Evolutionary conservation across 2,329 filamentous ascomycete genomes (phyloP).

Genomic region (Neofusicoccum parvum): DNA sequence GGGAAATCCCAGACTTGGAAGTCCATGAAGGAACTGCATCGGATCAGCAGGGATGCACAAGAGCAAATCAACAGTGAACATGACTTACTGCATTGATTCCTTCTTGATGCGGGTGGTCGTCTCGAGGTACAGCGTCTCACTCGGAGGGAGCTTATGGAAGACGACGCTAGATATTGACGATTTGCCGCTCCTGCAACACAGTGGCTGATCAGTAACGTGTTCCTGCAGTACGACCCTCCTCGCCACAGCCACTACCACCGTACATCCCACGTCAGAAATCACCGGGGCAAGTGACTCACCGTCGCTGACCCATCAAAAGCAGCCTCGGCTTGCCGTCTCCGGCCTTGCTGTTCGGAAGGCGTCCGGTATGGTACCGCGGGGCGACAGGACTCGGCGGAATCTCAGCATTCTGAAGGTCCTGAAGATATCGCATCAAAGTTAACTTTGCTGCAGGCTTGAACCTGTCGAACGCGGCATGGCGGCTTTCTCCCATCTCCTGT

Average conservation of each 20-base stretch:
- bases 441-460: slow-evolving; percentile 43
- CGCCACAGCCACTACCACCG: neutral
- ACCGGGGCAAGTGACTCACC: slow-evolving; percentile 57
- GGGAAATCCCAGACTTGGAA: slow-evolving; percentile 99
- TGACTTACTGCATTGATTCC: slow-evolving; percentile 85
- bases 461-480: slow-evolving; percentile 33
- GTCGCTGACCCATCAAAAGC: slow-evolving; percentile 91
- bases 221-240: slow-evolving; percentile 2
- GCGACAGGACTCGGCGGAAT: slow-evolving; percentile 39
- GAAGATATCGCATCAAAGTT: slow-evolving; percentile 46
- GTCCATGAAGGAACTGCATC: slow-evolving; percentile 91
- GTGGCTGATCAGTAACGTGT: slow-evolving; percentile 8
- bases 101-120: slow-evolving; percentile 94
- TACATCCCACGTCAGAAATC: slow-evolving; percentile 7
- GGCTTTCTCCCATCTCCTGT: slow-evolving; percentile 26
- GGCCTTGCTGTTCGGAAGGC: slow-evolving; percentile 51
- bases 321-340: slow-evolving; percentile 76
- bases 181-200: slow-evolving; percentile 79
- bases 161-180: slow-evolving; percentile 98
- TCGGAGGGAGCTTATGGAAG: slow-evolving; percentile 97
- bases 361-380: slow-evolving; percentile 45
- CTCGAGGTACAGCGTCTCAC: slow-evolving; percentile 93
- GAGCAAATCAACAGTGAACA: neutral
- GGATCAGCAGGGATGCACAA: neutral
- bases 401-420: slow-evolving; percentile 46